Base-by-base conservation (phyloP, 208 protist genomes). In the Acanthamoeba sp. region DNA sequence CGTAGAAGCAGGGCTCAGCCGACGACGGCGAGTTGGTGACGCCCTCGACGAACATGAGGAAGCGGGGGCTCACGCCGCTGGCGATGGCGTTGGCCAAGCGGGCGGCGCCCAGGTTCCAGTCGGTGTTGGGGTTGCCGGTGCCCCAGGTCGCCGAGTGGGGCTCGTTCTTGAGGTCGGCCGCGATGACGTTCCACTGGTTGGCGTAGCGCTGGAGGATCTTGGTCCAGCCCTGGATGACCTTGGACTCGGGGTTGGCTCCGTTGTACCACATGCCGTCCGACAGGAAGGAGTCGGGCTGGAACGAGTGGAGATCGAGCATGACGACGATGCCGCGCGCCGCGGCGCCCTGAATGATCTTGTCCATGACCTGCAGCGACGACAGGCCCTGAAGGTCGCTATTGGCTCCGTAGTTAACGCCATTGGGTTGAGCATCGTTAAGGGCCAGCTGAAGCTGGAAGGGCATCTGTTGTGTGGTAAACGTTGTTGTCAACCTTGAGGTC, bases 361-460 rank as follows among this genome's bases (percentile, higher is more conserved):
- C 32, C 57, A 93, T 32, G 24, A 78, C 29, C 66, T 73, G 12
- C 32, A 93, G n/a, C 32, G 57, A 93, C 27, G 10, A 45, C 84
- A 94, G 27, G 73, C 66, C 57, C 69, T 93, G 29, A 73, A 82
- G 38, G 62, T 73, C 29, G 80, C 89, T 48, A 69, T 88, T 96
- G 82, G 59, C 62, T 71, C 95, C 32, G 69, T 94, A 48, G 90
- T 89, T 66, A 59, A 94, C 27, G 94, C 27, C 40, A 20, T 34
- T 95, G 40, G 94, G 94, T 64, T 78, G 52, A 16, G 57, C 78
- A 88, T 96, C 88, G 38, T 94, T 93, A 20, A 95, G 62, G 7
- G 95, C 73, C 32, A 95, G 71, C 32, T 95, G 55, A 16, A 94
- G 69, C 18, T 66, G 71, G 40, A 96, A 95, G 45, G 94, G 95